phyloP scores from a whole-genome alignment of 1,139 yeast species.

The Kodamaea sp. region DNA sequence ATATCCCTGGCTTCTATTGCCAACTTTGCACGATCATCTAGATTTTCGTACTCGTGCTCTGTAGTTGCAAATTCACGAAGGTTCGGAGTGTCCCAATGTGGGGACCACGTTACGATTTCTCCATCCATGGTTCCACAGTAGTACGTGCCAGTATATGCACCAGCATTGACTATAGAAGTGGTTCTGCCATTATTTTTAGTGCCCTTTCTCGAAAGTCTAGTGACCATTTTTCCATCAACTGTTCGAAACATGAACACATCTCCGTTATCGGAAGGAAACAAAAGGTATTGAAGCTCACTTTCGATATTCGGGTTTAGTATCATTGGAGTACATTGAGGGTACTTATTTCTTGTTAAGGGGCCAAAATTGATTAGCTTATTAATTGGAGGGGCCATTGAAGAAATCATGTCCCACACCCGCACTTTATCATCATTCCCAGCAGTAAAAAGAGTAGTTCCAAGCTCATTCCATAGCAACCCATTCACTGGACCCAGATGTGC shows the following conservation, averaged over 20 bases:
- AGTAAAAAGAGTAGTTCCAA: conserved; percentile 60
- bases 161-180: conserved; percentile 52
- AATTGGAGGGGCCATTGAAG: conserved; percentile 46
- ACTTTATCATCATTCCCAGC: conserved; percentile 79
- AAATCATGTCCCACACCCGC: conserved; percentile 68
- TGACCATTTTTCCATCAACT: conserved; percentile 62
- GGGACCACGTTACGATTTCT: conserved; percentile 54
- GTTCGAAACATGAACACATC: conserved; percentile 68
- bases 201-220: conserved; percentile 46
- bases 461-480: conserved; percentile 68
- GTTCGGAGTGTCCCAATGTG: conserved; percentile 27
- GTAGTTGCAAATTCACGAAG: conserved; percentile 7
- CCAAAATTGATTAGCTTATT: conserved; percentile 77
- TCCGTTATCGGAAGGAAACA: conserved; percentile 79
- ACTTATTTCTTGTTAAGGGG: conserved; percentile 69
- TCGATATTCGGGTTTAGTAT: conserved; percentile 47
- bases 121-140: conserved; percentile 62
- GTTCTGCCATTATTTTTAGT: conserved; percentile 39
- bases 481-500: conserved; percentile 80
- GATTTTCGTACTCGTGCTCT: not conserved
- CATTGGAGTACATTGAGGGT: conserved; percentile 50
- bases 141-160: conserved; percentile 44
- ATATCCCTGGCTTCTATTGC: conserved; percentile 13
- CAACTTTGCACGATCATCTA: conserved; percentile 2
- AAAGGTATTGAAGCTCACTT: conserved; percentile 55